These are phyloP conservation scores for Hypoxylon rubiginosum DNA, from an alignment of 2,329 filamentous ascomycete species.

Conservation along the genomic window DNA sequence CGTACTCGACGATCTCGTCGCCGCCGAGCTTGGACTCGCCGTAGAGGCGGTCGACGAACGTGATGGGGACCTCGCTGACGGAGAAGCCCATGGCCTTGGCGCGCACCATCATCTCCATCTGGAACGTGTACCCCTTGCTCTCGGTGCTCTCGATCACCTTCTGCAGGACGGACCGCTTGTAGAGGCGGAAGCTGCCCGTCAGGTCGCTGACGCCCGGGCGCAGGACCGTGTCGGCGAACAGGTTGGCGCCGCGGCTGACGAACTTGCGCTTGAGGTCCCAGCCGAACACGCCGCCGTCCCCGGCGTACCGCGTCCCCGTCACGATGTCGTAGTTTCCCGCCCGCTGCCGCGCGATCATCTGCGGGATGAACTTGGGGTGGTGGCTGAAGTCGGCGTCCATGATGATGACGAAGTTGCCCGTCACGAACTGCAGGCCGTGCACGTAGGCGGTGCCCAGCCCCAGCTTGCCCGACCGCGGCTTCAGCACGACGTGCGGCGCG, in stretches of 20 bases:
- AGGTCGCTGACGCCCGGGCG: slow-evolving; percentile 94
- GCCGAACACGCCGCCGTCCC: slow-evolving; percentile 89
- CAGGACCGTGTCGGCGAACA: slow-evolving; percentile 95
- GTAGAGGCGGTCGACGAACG: slow-evolving; percentile 94
- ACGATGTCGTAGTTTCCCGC: slow-evolving; percentile 91
- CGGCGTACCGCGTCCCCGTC: slow-evolving; percentile 94
- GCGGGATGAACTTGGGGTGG: slow-evolving; percentile 98
- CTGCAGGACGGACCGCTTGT: slow-evolving; percentile 90
- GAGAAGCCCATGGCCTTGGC: slow-evolving; percentile 96
- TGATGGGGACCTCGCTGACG: slow-evolving; percentile 95
- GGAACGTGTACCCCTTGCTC: slow-evolving; percentile 98
- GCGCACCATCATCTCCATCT: slow-evolving; percentile 99
- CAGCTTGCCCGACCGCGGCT: slow-evolving; percentile 92
- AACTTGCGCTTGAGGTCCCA: slow-evolving; percentile 96
- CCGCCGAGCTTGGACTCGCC: slow-evolving; percentile 95
- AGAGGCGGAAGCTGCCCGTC: slow-evolving; percentile 93
- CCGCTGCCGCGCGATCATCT: slow-evolving; percentile 89
- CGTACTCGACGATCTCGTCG: slow-evolving; percentile 96
- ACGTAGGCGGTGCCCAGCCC: slow-evolving; percentile 98
- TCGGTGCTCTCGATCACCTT: slow-evolving; percentile 92
- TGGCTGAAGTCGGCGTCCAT: slow-evolving; percentile 99
- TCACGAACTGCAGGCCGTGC: slow-evolving; percentile 89
- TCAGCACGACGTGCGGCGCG: slow-evolving; percentile 82
- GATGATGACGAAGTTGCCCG: slow-evolving; percentile 97
- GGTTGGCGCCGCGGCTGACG: slow-evolving; percentile 87